Percentiles rank a stretch among this genome's conserved stretches.
These are phyloP conservation scores for Leucoagaricus sp. DNA, from an alignment of 1,284 basidiomycete genomes.

Conservation along the genomic window DNA sequence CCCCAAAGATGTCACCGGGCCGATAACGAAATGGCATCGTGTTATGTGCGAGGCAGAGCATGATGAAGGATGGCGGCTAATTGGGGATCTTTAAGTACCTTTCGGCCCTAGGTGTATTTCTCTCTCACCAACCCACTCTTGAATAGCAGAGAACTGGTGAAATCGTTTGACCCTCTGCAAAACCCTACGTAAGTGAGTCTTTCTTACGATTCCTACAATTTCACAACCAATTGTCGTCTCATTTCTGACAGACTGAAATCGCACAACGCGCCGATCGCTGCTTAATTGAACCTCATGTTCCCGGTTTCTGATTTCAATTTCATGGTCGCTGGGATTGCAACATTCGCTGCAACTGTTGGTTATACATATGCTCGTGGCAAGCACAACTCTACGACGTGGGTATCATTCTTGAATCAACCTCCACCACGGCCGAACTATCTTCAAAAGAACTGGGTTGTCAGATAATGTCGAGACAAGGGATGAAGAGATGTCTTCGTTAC, in stretches of 20 bases:
- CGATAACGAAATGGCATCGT: slow-evolving; percentile 12
- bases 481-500: neutral
- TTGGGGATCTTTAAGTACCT: slow-evolving; percentile 7
- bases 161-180: too few relatives aligned
- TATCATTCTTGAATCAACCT: slow-evolving; percentile 7
- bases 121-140: slow-evolving; percentile 1
- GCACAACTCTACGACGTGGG: slow-evolving; percentile 13
- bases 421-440: slow-evolving; percentile 6
- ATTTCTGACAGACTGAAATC: neutral
- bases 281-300: slow-evolving; percentile 27
- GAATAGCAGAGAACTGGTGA: neutral
- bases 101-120: neutral
- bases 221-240: too few relatives aligned
- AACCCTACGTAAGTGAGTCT: too few relatives aligned
- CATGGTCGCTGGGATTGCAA: slow-evolving; percentile 55
- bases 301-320: slow-evolving; percentile 46
- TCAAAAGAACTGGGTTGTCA: neutral
- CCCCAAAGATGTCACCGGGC: slow-evolving; percentile 9
- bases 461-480: neutral
- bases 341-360: slow-evolving; percentile 57
- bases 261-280: slow-evolving; percentile 9
- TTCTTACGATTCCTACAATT: too few relatives aligned
- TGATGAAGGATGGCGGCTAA: slow-evolving; percentile 6
- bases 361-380: slow-evolving; percentile 47
- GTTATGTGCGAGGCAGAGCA: slow-evolving; percentile 14